Evolutionary conservation across 208 protist species (phyloP), one percentile per base, ranked within the genome.

Genomic region (Leishmania mexicana): DNA sequence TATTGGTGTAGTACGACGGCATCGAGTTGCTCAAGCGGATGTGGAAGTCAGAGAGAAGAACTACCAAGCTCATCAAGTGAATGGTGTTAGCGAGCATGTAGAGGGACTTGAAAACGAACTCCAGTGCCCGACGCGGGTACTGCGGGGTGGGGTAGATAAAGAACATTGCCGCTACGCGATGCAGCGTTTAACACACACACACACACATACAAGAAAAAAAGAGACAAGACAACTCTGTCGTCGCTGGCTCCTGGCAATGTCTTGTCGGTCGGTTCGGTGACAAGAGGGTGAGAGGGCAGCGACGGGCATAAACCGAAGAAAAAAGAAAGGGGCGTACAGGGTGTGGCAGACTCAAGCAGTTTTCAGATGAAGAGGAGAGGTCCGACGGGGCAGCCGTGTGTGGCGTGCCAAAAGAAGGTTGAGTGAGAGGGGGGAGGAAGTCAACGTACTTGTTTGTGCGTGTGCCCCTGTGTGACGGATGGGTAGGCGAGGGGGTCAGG

Each of bases 1-100:
- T 78, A 64, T 74, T 73, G 19, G 80, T 87, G 83, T 92, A 94
- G 85, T 95, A 94, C 31, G 87, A 83, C 70, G 90, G 85, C 81
- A 96, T 87, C 15, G 87, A 93, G 54, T 78, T 86, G 71, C 83
- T 64, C 42, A 94, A 83, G 35, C 90, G 87, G 47, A 86, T 89
- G 83, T 89, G 92, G 75, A 94, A 95, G 75, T 96, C 90, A 17
- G 90, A 87, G 68, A 93, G 89, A 53, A 96, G 68, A 1, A 96
- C 86, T 17, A 92, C 84, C 28, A 96, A 53, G 58, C 87, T 88
- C 10, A 91, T 79, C 17, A 90, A 35, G 71, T 95, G 88, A 6
- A 86, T 8, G 2, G 85, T 51, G 67, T 81, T 92, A 60, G 83
- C 73, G n/a, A 96, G 47, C 42, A 89, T 76, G 81, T 97, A 96